Conservation (phyloP, 2,329 filamentous ascomycete species). For the Neofusicoccum kwambonambiense region DNA sequence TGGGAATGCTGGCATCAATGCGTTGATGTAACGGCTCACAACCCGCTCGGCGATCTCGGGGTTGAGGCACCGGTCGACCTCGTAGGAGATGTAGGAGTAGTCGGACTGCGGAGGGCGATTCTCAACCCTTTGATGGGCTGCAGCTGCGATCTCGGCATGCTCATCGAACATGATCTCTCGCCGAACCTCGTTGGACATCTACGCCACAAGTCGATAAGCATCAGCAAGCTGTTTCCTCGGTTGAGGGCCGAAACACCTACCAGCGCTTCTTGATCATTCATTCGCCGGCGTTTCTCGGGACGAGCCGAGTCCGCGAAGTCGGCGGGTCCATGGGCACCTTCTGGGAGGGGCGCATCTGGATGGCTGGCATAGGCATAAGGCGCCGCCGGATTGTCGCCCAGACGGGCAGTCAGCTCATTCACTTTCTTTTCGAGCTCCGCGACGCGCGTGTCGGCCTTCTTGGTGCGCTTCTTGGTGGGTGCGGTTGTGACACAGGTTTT, state of each 20-base stretch:
- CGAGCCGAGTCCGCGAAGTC: constrained; percentile 4
- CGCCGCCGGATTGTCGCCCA: constrained; percentile 51
- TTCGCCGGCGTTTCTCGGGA: constrained; percentile 16
- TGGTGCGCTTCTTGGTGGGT: constrained; percentile 75
- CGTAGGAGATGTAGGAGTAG: constrained; percentile 36
- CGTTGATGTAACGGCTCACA: constrained; percentile 56
- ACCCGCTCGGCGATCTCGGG: constrained; percentile 53
- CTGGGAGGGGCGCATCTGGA: not conserved
- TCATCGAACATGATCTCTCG: constrained; percentile 22
- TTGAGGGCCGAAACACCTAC: not conserved
- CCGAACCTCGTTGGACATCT: constrained; percentile 25
- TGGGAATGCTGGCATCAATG: constrained; percentile 57
- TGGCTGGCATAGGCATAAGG: not conserved
- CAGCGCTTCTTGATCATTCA: not conserved
- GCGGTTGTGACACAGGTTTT: constrained; percentile 54
- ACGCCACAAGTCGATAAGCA: not conserved
- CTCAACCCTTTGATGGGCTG: constrained; percentile 12
- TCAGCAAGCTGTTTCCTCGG: not conserved
- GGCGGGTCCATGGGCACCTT: not conserved
- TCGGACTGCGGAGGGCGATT: constrained; percentile 27
- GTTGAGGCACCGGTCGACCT: constrained; percentile 50
- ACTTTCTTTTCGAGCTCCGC: constrained; percentile 92
- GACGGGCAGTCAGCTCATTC: constrained; percentile 77
- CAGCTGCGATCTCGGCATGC: constrained; percentile 6
- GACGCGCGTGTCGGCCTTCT: constrained; percentile 87